A percentile compares a stretch with the other conserved stretches of the same genome.
Conservation (phyloP, 768 basidiomycete species). For the Pulveroboletus sp. region DNA sequence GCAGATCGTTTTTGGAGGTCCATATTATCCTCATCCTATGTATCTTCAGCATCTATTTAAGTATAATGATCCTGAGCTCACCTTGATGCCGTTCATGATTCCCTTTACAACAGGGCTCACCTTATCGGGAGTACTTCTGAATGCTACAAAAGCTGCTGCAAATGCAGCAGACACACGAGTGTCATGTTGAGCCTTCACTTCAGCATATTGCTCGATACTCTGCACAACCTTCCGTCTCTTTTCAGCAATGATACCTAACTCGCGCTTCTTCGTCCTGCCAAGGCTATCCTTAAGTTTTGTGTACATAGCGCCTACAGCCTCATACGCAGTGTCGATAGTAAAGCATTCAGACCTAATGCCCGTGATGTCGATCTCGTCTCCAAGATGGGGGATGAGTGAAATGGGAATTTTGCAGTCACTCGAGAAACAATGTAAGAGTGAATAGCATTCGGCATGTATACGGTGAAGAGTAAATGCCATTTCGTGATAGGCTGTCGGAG, state of each 20-base stretch:
- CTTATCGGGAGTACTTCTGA: conserved; percentile 83
- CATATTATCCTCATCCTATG: conserved; percentile 79
- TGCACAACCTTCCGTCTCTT: conserved; percentile 62
- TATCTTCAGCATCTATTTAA: conserved; percentile 4
- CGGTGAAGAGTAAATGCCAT: conserved; percentile 78
- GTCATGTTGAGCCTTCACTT: conserved; percentile 82
- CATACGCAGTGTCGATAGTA: conserved; percentile 71
- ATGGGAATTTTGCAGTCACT: conserved; percentile 84
- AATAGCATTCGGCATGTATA: conserved; percentile 73
- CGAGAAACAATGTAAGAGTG: conserved; percentile 76
- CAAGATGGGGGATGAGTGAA: conserved; percentile 73
- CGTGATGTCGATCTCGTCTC: conserved; percentile 71
- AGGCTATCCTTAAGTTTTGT: conserved; percentile 68
- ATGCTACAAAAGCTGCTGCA: conserved; percentile 86
- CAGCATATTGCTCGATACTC: conserved; percentile 74
- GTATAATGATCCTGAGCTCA: conserved; percentile 29
- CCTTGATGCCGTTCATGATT: conserved; percentile 97
- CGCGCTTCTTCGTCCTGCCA: conserved; percentile 73
- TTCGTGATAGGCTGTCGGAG: conserved; percentile 84
- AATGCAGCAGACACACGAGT: conserved; percentile 84
- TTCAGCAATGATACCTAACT: conserved; percentile 68
- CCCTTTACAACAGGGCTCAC: conserved; percentile 95
- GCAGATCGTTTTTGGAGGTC: conserved; percentile 89
- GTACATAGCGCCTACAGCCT: conserved; percentile 67
- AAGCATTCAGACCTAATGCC: conserved; percentile 63